Evolutionary conservation across 1,139 yeast genomes (phyloP), one percentile per base, ranked within the genome.

Genomic region (Diutina pseudorugosa): DNA sequence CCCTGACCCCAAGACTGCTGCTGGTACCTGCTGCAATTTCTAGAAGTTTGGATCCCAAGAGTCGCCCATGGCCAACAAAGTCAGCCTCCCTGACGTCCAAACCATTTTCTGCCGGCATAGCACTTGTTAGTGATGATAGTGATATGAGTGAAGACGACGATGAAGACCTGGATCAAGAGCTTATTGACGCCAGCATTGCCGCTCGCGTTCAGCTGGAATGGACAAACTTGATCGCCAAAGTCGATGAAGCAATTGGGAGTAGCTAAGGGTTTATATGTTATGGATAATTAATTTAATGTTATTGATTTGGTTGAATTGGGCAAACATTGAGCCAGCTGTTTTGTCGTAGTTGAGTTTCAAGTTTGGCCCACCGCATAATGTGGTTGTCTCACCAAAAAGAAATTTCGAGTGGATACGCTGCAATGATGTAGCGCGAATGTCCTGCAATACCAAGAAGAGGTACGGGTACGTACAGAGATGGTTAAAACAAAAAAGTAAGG

Each of bases 111-210:
- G 25, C 25, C 16, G 21, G 21, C 9, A 25, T 43, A 25, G 8
- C 33, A 25, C 30, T 12, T 11, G 47, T 43, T 14, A 19, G 19
- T 8, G 11, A 20, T 7, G n/a, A 43, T 14, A 23, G 27, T 11
- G 41, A 40, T 16, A n/a, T 4, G 9, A 40, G 20, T 40, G 33
- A 21, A 7, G 19, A 21, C 25, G 47, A 43, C 11, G 30, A 20
- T 16, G 47, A 43, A 4, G 47, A 43, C 19, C 47, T 43, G 47
- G 47, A 43, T 25, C 47, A 43, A 43, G 47, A 43, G 19, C 9
- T 43, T 12, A 43, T 43, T 43, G 33, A 23, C n/a, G 33, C 33
- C 25, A 25, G 25, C 11, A 9, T 43, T 19, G 25, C 23, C 30
- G n/a, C 30, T 5, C 47, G 47, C 33, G 21, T 21, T n/a, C 30